Evolutionary conservation across 1,284 basidiomycete genomes (phyloP).

Genomic region (Trametes sp.): DNA sequence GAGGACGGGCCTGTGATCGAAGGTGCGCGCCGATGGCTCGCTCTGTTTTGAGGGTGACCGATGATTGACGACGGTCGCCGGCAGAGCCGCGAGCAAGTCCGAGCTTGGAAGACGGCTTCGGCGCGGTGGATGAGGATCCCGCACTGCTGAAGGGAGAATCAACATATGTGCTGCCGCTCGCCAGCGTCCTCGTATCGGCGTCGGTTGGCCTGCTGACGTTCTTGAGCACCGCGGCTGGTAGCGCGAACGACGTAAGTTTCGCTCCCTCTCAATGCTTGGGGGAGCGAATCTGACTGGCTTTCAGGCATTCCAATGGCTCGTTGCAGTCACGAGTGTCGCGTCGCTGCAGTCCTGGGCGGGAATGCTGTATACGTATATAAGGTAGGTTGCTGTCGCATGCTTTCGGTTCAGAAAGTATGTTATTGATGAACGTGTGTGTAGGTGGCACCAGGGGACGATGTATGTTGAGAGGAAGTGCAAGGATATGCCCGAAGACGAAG

Average conservation of each 20-base stretch:
- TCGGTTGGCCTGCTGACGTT: slow-evolving; percentile 38
- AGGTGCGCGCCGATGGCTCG: not conserved
- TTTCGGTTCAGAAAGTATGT: too few relatives aligned
- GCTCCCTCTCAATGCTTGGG: not conserved
- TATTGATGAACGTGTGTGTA: too few relatives aligned
- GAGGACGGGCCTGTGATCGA: slow-evolving; percentile 1
- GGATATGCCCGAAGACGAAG: slow-evolving; percentile 8
- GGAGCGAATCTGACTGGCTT: not conserved
- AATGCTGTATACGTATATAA: slow-evolving; percentile 43
- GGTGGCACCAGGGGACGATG: slow-evolving; percentile 40
- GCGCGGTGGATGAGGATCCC: not conserved
- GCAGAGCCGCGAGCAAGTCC: not conserved
- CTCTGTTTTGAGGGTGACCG: fast-evolving
- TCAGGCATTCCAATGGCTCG: slow-evolving; percentile 39
- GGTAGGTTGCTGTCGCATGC: too few relatives aligned
- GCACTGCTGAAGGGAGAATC: slow-evolving; percentile 18
- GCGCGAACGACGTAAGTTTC: slow-evolving; percentile 23
- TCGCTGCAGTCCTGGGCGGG: slow-evolving; percentile 42
- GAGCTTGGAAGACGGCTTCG: slow-evolving; percentile 9
- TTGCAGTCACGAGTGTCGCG: slow-evolving; percentile 39
- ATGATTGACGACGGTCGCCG: not conserved
- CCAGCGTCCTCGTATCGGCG: slow-evolving; percentile 37
- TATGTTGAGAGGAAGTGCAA: slow-evolving; percentile 35
- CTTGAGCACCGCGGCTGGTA: slow-evolving; percentile 28
- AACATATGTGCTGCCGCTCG: slow-evolving; percentile 37